Base-by-base conservation (phyloP, 768 basidiomycete species). In the Hericium rajendrae region DNA sequence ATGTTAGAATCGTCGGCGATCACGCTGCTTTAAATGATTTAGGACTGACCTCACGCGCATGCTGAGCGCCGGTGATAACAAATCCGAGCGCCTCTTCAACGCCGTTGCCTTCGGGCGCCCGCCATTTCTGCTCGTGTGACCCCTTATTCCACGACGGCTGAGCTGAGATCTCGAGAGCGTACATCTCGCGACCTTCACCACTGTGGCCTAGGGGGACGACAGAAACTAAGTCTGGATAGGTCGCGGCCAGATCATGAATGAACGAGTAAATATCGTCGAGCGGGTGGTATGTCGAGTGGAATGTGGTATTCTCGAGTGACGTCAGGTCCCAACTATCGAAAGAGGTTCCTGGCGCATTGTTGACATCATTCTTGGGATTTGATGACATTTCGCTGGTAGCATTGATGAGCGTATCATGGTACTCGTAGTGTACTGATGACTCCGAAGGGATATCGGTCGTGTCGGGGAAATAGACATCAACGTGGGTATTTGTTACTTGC, bases 1-100 rank as follows among this genome's bases (percentile, higher is more conserved):
- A 26, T 13, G 22, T 16, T 39, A 41, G n/a, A 1, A 32, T 9
- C 32, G 32, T 32, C 32, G 32, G 32, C 9, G 32, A 32, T 28
- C 22, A 59, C 48, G 18, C 46, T 32, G 12, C 10, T 32, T 40
- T 41, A 10, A 38, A 60, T n/a, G 10, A 26, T 38, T 12, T 32
- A 20, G 55, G 3, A 69, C 80, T 37, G 51, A 84, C 86, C 76
- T 88, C 88, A 48, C 88, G 73, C 16, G 85, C 86, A 67, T 91
- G 88, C 64, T 86, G 86, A 0, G 86, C 84, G 15, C 86, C 85
- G 2, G 81, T 71, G 39, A 92, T 74, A 11, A 91, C 80, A 60
- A 91, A 79, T 11, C 83, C 84, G 2, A 58, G 53, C 16, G 32
- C 40, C 24, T 78, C 66, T 63, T 79, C 32, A 32, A 32, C 32